These are phyloP conservation scores for Saccharomycodes ludwigii DNA, from an alignment of 805 yeast genomes.

Conservation along the genomic window DNA sequence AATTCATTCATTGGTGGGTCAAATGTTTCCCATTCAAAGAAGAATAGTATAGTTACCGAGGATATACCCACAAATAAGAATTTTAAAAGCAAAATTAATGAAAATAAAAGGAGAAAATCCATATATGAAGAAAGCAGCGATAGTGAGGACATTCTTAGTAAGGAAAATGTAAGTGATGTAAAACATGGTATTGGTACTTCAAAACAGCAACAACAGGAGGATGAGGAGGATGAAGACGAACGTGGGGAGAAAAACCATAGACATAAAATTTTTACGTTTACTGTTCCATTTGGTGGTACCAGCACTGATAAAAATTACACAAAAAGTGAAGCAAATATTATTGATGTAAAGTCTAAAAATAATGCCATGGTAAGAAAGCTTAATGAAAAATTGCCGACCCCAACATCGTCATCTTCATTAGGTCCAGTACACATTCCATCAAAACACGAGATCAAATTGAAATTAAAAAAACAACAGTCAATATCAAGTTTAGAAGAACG, in stretches of 20 bases:
- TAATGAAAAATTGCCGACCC: slow-evolving; percentile 1
- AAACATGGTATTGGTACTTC: slow-evolving; percentile 1
- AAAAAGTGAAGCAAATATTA: too few species aligned
- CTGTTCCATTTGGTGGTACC: slow-evolving; percentile 28
- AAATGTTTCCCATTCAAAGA: slow-evolving; percentile 1
- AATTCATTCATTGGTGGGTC: slow-evolving; percentile 7
- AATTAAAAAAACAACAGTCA: slow-evolving; percentile 38
- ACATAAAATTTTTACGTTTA: slow-evolving; percentile 26
- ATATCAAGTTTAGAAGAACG: slow-evolving; percentile 56
- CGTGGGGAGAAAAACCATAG: slow-evolving; percentile 10
- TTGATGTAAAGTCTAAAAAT: background rate
- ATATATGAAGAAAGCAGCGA: slow-evolving; percentile 3
- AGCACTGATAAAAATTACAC: slow-evolving; percentile 11
- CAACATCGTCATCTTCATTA: slow-evolving; percentile 11
- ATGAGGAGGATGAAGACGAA: slow-evolving; percentile 6
- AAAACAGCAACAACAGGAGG: slow-evolving; percentile 3
- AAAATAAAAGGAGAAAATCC: slow-evolving; percentile 2
- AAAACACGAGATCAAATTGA: slow-evolving; percentile 19
- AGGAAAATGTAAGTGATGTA: slow-evolving; percentile 2
- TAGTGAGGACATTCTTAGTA: slow-evolving; percentile 1
- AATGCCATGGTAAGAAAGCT: background rate
- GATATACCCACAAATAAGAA: background rate
- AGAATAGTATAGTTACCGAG: background rate
- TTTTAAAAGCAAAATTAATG: background rate
- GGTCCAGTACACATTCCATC: slow-evolving; percentile 6